phyloP scores from a whole-genome alignment of 441 rosid genomes.

The Hura crepitans region DNA sequence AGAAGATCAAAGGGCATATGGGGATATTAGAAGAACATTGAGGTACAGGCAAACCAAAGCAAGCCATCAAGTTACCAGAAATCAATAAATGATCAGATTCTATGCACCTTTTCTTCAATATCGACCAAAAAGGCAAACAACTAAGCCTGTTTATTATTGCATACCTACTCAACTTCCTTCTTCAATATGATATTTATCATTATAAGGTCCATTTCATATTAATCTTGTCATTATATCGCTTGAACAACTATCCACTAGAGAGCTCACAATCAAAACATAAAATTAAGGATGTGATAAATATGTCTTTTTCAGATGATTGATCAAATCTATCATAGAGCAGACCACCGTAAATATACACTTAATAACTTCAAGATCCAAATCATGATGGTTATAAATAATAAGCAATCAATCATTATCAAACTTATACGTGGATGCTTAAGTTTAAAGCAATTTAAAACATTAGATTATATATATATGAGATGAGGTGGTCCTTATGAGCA shows the following conservation, averaged over 20 bases:
- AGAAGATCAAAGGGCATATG: neutral
- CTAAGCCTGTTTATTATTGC: neutral
- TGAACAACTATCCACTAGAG: too few relatives aligned
- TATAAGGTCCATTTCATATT: neutral
- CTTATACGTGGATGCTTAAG: neutral
- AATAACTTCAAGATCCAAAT: neutral
- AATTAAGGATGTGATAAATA: neutral
- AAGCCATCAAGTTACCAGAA: neutral
- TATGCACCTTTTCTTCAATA: neutral
- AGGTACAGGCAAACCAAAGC: neutral
- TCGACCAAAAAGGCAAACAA: neutral
- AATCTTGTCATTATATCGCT: neutral
- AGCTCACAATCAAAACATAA: too few relatives aligned
- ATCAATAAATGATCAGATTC: neutral
- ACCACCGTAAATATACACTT: neutral
- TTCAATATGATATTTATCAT: neutral
- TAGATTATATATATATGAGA: neutral
- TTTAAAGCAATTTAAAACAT: neutral
- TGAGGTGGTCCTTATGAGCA: neutral
- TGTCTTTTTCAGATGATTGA: neutral
- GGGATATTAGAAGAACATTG: neutral
- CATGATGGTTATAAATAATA: neutral
- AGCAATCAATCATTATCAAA: slow-evolving; percentile 1
- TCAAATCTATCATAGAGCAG: neutral
- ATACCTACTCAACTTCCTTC: neutral